Evolutionary conservation across 1,284 basidiomycete species (phyloP).

Genomic region (Pisolithus thermaeus): DNA sequence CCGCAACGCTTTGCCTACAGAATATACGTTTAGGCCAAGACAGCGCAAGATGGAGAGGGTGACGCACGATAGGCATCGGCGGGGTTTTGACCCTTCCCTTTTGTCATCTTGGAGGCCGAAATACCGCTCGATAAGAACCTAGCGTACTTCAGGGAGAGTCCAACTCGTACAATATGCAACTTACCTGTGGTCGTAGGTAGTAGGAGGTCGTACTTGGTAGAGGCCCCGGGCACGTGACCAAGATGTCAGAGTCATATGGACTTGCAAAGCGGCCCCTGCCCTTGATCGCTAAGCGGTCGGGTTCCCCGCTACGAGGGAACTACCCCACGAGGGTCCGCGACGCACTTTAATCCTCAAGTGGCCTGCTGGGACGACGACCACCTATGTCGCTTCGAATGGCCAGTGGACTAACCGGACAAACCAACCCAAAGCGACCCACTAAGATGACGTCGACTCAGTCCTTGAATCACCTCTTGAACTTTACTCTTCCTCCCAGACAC

Average conservation of each 20-base stretch:
- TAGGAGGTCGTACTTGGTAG: background rate
- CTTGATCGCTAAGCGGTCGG: conserved; percentile 11
- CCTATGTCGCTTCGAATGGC: conserved; percentile 34
- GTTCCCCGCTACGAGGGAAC: conserved; percentile 29
- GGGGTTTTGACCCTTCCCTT: conserved; percentile 77
- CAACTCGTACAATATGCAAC: too few species aligned
- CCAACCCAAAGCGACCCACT: conserved; percentile 47
- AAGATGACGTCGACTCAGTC: conserved; percentile 65
- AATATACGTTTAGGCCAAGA: conserved; percentile 1
- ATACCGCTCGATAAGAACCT: background rate
- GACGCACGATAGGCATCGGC: conserved; percentile 74
- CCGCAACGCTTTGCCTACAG: conserved; percentile 74
- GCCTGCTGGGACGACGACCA: background rate
- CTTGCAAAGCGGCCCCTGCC: background rate
- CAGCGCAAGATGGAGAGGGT: conserved; percentile 8
- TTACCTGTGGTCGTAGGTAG: too few species aligned
- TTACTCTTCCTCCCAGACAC: conserved; percentile 77
- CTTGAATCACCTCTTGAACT: conserved; percentile 78
- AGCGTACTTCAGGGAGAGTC: too few species aligned
- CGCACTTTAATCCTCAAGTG: background rate
- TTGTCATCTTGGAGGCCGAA: conserved; percentile 52
- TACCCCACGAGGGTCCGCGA: conserved; percentile 19
- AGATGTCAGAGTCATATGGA: conserved; percentile 18
- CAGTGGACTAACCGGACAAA: conserved; percentile 30
- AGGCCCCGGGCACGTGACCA: conserved; percentile 22